These are phyloP conservation scores for Chlamydomonas sp. DNA, from an alignment of 139 green algal species.

Conservation along the genomic window DNA sequence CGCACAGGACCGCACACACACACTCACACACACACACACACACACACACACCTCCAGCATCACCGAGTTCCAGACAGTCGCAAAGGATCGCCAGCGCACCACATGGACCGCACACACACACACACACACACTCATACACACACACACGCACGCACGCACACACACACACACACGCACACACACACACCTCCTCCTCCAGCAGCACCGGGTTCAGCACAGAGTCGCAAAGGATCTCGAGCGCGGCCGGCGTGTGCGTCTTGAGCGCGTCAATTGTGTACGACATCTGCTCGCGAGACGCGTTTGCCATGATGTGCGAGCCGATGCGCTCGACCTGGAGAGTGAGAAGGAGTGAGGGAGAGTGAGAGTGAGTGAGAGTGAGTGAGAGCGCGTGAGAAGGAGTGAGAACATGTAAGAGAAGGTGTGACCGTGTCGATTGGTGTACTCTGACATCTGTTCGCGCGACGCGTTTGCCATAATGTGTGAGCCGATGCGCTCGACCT, in stretches of 20 bases:
- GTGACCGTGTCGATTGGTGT: neutral
- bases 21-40: no score
- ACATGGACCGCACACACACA: no score
- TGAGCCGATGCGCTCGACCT: slow-evolving; percentile 81
- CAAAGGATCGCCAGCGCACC: no score
- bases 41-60: no score
- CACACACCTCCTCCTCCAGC: slow-evolving; percentile 5
- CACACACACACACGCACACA: no score
- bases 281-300: slow-evolving; percentile 53
- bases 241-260: slow-evolving; percentile 62
- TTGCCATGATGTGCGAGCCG: slow-evolving; percentile 55
- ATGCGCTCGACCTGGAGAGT: slow-evolving; percentile 87
- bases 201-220: slow-evolving; percentile 73
- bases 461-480: slow-evolving; percentile 36
- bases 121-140: no score
- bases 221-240: slow-evolving; percentile 87
- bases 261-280: slow-evolving; percentile 85
- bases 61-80: no score
- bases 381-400: no score
- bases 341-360: no score
- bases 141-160: neutral
- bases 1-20: no score
- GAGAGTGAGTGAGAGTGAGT: no score
- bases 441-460: slow-evolving; percentile 67
- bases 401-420: neutral